Base-by-base conservation (phyloP, 306 rosid species). In the Styphnolobium japonicum region DNA sequence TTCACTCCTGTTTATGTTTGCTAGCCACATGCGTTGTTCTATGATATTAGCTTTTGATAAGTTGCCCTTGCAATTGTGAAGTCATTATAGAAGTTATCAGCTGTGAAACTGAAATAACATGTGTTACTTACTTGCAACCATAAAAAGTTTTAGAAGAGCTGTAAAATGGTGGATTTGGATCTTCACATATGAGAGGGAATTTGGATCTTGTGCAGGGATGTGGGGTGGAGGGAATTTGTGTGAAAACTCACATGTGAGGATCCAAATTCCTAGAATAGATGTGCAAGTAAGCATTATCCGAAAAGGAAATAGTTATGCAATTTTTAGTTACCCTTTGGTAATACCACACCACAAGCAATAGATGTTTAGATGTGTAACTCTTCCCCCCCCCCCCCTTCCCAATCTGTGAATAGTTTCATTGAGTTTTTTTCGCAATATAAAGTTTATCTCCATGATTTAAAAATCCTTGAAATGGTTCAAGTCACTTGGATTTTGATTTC, bases 101-200 rank as follows among this genome's bases (percentile, higher is more conserved):
- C 56, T n/a, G 7, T 60, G 60, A 75, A 58, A 34, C 46, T 67
- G 39, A 67, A 67, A 61, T 22, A 74, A 57, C 48, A n/a, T n/a
- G n/a, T n/a, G n/a, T n/a, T 40, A 40, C 11, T 67, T 22, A 21
- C n/a, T n/a, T n/a, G 73, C 37, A 45, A 49, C 36, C 55, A 19
- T 64, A 34, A 57, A 77, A 33, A 67, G 75, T 4, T 48, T 42
- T 46, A 27, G 65, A 39, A 57, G 49, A 16, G 18, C 15, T 46
- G 27, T n/a, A n/a, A n/a, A n/a, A n/a, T n/a, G n/a, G n/a, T n/a
- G n/a, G n/a, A n/a, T n/a, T n/a, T n/a, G n/a, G n/a, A n/a, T n/a
- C n/a, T n/a, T n/a, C n/a, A n/a, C n/a, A n/a, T n/a, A n/a, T n/a
- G n/a, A n/a, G n/a, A n/a, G n/a, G n/a, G n/a, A n/a, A n/a, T n/a